Percentiles rank a stretch among this genome's conserved stretches.
Conservation (phyloP, 192 early-diverging fungal species). For the Coemansia sp. region DNA sequence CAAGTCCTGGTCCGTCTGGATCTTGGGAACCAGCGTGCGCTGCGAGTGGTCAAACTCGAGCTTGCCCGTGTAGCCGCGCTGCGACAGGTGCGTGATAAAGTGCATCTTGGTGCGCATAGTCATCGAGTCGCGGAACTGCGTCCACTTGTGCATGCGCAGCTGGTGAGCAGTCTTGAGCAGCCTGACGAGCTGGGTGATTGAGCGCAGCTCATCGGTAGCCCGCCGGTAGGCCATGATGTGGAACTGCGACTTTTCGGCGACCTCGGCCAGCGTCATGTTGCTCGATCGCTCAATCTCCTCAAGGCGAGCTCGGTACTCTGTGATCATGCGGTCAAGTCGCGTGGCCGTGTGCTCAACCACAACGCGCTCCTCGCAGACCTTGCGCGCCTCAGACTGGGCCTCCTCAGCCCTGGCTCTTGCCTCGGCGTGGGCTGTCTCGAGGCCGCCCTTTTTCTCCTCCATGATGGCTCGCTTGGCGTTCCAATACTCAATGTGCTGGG, state of each 20-base stretch:
- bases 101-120: constrained; percentile 69
- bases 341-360: constrained; percentile 42
- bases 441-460: constrained; percentile 20
- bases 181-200: constrained; percentile 56
- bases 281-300: constrained; percentile 63
- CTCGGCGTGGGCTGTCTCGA: constrained; percentile 27
- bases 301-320: constrained; percentile 54
- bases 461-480: constrained; percentile 52
- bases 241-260: constrained; percentile 59
- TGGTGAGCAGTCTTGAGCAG: constrained; percentile 61
- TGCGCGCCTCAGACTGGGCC: constrained; percentile 57
- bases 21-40: constrained; percentile 65
- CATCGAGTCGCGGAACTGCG: constrained; percentile 74
- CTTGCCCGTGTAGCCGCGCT: constrained; percentile 83
- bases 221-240: constrained; percentile 58
- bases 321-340: constrained; percentile 67
- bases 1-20: constrained; percentile 57
- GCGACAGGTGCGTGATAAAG: constrained; percentile 74
- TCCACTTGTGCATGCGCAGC: constrained; percentile 65
- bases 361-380: constrained; percentile 68
- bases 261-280: constrained; percentile 64
- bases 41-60: constrained; percentile 76
- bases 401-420: constrained; percentile 43
- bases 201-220: constrained; percentile 59
- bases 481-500: constrained; percentile 61